These are phyloP conservation scores for Neltuma alba DNA, from an alignment of 306 rosid genomes.

Conservation along the genomic window DNA sequence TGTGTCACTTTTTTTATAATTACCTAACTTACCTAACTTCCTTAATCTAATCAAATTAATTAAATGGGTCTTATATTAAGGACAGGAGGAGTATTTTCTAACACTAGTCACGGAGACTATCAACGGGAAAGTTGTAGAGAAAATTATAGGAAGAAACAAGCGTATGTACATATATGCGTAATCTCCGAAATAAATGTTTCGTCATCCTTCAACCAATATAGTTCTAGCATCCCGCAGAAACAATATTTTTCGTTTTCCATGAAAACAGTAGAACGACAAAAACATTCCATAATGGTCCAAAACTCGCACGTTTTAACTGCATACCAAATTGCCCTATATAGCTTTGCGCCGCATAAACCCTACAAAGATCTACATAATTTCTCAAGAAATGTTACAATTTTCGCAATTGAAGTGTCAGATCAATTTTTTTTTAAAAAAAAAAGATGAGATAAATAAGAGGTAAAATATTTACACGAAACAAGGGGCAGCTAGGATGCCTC, in stretches of 20 bases:
- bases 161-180: background rate
- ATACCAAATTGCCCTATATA: slow-evolving; percentile 20
- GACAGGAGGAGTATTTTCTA: too few relatives aligned
- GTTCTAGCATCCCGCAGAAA: background rate
- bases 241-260: too few relatives aligned
- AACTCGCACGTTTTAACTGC: slow-evolving; percentile 1
- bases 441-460: background rate
- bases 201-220: background rate
- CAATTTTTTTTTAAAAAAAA: background rate
- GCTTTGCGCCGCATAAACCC: slow-evolving; percentile 27
- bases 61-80: too few relatives aligned
- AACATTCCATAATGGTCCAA: background rate
- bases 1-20: too few relatives aligned
- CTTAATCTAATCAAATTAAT: too few relatives aligned
- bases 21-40: too few relatives aligned
- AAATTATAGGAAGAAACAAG: too few relatives aligned
- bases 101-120: too few relatives aligned
- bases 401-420: slow-evolving; percentile 37
- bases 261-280: background rate
- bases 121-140: too few relatives aligned
- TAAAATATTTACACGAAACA: slow-evolving; percentile 58
- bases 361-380: slow-evolving; percentile 37
- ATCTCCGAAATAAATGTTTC: background rate
- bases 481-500: slow-evolving; percentile 53
- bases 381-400: slow-evolving; percentile 63